Percentiles rank a stretch among this genome's conserved stretches.
phyloP scores from a whole-genome alignment of 257 asterid genomes.

The Gardenia jasminoides region DNA sequence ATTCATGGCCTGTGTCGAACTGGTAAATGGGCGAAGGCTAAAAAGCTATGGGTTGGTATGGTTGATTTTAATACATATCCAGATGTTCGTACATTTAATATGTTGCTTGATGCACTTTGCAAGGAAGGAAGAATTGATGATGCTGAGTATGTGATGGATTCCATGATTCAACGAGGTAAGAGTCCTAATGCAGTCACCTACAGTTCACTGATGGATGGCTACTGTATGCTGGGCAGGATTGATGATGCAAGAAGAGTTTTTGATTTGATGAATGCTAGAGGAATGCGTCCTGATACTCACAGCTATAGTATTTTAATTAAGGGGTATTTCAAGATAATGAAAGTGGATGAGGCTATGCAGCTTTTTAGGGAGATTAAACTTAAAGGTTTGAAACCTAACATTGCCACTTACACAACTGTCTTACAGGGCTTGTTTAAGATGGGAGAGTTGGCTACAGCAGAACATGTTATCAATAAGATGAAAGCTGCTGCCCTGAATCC shows the following conservation, averaged over 20 bases:
- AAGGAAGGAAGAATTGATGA: slow-evolving; percentile 16
- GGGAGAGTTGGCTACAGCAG: slow-evolving; percentile 1
- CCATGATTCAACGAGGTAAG: not conserved
- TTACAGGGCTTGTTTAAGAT: slow-evolving; percentile 2
- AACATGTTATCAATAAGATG: not conserved
- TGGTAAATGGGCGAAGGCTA: slow-evolving; percentile 20
- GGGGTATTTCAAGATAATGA: slow-evolving; percentile 12
- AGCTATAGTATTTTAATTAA: slow-evolving; percentile 1
- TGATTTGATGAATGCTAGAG: not conserved
- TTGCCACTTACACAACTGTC: slow-evolving; percentile 5
- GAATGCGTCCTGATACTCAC: not conserved
- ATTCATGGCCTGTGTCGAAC: slow-evolving; percentile 18
- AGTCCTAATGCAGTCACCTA: not conserved
- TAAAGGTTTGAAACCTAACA: not conserved
- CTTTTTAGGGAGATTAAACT: slow-evolving; percentile 4
- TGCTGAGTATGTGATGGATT: not conserved
- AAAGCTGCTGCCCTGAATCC: not conserved
- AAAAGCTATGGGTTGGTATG: slow-evolving; percentile 12
- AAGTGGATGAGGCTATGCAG: not conserved
- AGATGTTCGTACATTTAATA: slow-evolving; percentile 11
- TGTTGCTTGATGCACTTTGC: slow-evolving; percentile 16
- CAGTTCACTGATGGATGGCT: slow-evolving; percentile 4
- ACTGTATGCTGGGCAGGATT: slow-evolving; percentile 6
- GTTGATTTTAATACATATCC: not conserved
- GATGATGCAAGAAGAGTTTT: slow-evolving; percentile 2